These are phyloP conservation scores for Vitellaria paradoxa DNA, from an alignment of 179 eudicot species.

Conservation along the genomic window DNA sequence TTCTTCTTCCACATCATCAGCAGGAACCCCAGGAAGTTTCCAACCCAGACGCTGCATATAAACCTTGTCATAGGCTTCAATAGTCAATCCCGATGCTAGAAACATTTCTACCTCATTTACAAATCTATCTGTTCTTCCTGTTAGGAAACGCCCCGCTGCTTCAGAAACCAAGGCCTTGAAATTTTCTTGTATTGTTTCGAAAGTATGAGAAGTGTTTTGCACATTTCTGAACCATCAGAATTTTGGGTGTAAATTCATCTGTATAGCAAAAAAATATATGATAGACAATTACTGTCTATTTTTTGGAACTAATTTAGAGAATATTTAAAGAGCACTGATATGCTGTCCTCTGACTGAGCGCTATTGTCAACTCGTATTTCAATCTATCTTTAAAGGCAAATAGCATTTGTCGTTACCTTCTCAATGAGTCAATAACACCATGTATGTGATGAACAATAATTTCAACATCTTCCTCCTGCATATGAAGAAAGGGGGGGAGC, in stretches of 20 bases:
- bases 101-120: slow-evolving; percentile 56
- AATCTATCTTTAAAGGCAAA: not conserved
- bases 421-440: slow-evolving; percentile 70
- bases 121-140: slow-evolving; percentile 70
- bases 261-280: not conserved
- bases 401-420: slow-evolving; percentile 38
- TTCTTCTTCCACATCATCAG: slow-evolving; percentile 14
- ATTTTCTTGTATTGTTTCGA: slow-evolving; percentile 43
- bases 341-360: not conserved
- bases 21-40: slow-evolving; percentile 15
- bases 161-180: slow-evolving; percentile 48
- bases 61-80: slow-evolving; percentile 73
- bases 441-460: slow-evolving; percentile 74
- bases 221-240: slow-evolving; percentile 36
- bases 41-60: slow-evolving; percentile 18
- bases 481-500: not conserved
- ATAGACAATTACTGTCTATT: too few species aligned
- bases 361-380: not conserved
- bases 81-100: slow-evolving; percentile 70
- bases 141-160: slow-evolving; percentile 71
- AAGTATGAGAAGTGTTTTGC: slow-evolving; percentile 23
- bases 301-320: not conserved
- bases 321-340: not conserved
- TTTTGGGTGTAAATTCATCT: not conserved
- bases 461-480: slow-evolving; percentile 91